These are phyloP conservation scores for Podila verticillata DNA, from an alignment of 192 early-diverging fungal species.

Conservation along the genomic window DNA sequence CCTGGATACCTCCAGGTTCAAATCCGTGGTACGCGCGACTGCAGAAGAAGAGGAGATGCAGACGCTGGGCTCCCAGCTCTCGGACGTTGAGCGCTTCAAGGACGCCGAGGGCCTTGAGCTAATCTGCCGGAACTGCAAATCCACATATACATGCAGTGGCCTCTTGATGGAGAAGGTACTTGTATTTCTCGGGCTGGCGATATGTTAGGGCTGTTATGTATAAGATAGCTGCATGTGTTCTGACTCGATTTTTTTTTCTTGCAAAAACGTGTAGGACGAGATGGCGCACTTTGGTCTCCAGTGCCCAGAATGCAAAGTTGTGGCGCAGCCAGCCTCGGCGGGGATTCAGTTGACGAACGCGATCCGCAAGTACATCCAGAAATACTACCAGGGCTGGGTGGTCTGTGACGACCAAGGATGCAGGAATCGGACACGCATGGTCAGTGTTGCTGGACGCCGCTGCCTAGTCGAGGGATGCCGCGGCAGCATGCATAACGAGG, in stretches of 20 bases:
- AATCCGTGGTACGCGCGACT: slow-evolving; percentile 15
- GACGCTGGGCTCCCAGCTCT: slow-evolving; percentile 80
- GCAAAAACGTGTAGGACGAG: slow-evolving; percentile 14
- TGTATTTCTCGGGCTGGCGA: too few species aligned
- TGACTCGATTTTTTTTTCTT: neutral
- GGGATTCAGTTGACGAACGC: slow-evolving; percentile 68
- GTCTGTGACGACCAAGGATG: slow-evolving; percentile 87
- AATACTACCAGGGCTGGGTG: slow-evolving; percentile 79
- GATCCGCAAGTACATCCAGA: slow-evolving; percentile 73
- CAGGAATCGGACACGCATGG: slow-evolving; percentile 66
- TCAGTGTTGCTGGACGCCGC: slow-evolving; percentile 74
- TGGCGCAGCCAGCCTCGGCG: slow-evolving; percentile 54
- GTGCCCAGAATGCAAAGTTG: slow-evolving; percentile 21
- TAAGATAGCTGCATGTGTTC: too few species aligned
- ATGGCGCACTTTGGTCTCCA: slow-evolving; percentile 22
- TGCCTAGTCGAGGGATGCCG: slow-evolving; percentile 75
- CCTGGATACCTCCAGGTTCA: slow-evolving; percentile 76
- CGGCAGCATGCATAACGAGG: slow-evolving; percentile 72
- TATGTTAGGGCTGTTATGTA: too few species aligned
- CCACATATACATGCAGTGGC: slow-evolving; percentile 34
- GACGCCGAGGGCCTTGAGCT: slow-evolving; percentile 71
- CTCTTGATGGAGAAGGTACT: slow-evolving; percentile 26
- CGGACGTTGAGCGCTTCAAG: slow-evolving; percentile 79
- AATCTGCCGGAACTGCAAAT: slow-evolving; percentile 70
- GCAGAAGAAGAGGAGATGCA: slow-evolving; percentile 62